phyloP scores from a whole-genome alignment of 768 basidiomycete species.

The Leccinellum rugosiceps region DNA sequence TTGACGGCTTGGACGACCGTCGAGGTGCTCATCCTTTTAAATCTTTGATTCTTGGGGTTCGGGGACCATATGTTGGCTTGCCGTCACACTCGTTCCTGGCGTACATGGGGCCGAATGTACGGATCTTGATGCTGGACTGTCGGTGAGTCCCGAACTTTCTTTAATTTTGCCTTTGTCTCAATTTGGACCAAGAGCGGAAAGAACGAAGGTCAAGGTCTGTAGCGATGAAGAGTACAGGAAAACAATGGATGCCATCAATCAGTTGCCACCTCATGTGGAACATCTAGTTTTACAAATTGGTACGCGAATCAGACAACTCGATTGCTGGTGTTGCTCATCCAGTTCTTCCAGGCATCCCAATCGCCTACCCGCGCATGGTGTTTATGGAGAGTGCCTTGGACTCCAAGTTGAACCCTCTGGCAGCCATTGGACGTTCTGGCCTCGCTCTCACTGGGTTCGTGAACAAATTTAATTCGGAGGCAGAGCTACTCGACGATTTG shows the following conservation, averaged over 20 bases:
- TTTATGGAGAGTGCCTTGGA: slow-evolving; percentile 80
- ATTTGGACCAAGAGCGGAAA: slow-evolving; percentile 62
- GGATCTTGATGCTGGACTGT: slow-evolving; percentile 77
- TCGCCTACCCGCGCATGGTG: slow-evolving; percentile 92
- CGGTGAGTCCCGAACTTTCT: slow-evolving; percentile 44
- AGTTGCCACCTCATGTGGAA: slow-evolving; percentile 63
- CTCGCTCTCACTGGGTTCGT: slow-evolving; percentile 74
- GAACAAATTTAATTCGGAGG: slow-evolving; percentile 89
- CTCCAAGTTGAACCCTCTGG: slow-evolving; percentile 81
- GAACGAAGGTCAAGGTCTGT: slow-evolving; percentile 79
- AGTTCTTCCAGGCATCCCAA: slow-evolving; percentile 55
- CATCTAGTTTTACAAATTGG: slow-evolving; percentile 86
- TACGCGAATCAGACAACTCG: slow-evolving; percentile 16
- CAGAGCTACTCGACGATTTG: slow-evolving; percentile 92
- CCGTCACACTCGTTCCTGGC: slow-evolving; percentile 82
- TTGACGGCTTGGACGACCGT: slow-evolving; percentile 70
- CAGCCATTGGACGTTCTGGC: slow-evolving; percentile 67
- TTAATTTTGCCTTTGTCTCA: slow-evolving; percentile 1
- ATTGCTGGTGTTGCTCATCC: neutral
- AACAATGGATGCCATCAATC: slow-evolving; percentile 59
- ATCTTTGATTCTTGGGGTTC: slow-evolving; percentile 69
- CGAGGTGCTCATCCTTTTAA: slow-evolving; percentile 63
- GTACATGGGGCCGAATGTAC: slow-evolving; percentile 75
- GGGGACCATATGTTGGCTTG: slow-evolving; percentile 74
- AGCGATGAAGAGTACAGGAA: slow-evolving; percentile 68